Evolutionary conservation across 2,329 filamentous ascomycete species (phyloP).

Genomic region (Epichloe baconii): DNA sequence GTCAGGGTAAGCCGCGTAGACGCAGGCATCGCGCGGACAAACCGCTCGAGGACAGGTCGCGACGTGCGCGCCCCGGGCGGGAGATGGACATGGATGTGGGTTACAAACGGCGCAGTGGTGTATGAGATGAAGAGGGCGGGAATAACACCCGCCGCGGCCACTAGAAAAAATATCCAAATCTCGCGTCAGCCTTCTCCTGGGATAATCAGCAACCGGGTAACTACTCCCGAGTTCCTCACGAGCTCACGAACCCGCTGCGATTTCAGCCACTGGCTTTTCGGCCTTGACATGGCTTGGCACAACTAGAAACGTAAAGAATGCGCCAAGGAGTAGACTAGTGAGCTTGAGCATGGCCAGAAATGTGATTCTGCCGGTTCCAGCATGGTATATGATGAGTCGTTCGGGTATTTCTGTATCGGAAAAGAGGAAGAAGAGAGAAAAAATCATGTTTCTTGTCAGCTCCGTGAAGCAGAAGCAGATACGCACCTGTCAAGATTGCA

Average conservation of each 20-base stretch:
- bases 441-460: too few species aligned
- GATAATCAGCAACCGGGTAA: neutral
- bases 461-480: too few species aligned
- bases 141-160: slow-evolving; percentile 45
- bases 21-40: slow-evolving; percentile 33
- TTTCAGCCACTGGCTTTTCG: slow-evolving; percentile 23
- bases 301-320: slow-evolving; percentile 50
- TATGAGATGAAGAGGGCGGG: slow-evolving; percentile 54
- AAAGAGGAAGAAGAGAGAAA: neutral
- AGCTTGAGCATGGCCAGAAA: slow-evolving; percentile 61
- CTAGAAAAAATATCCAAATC: slow-evolving; percentile 21
- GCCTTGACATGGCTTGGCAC: slow-evolving; percentile 43
- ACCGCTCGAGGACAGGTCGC: slow-evolving; percentile 39
- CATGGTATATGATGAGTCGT: slow-evolving; percentile 60
- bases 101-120: slow-evolving; percentile 57
- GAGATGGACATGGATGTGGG: slow-evolving; percentile 55
- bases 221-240: too few species aligned
- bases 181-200: neutral
- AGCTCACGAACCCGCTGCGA: slow-evolving; percentile 23
- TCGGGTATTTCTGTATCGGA: slow-evolving; percentile 35
- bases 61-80: slow-evolving; percentile 53
- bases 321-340: slow-evolving; percentile 55
- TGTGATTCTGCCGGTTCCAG: slow-evolving; percentile 51
- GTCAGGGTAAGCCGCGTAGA: slow-evolving; percentile 35
- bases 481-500: too few species aligned